Evolutionary conservation across 2,329 filamentous ascomycete species (phyloP).

Genomic region (Pseudogymnoascus verrucosus): DNA sequence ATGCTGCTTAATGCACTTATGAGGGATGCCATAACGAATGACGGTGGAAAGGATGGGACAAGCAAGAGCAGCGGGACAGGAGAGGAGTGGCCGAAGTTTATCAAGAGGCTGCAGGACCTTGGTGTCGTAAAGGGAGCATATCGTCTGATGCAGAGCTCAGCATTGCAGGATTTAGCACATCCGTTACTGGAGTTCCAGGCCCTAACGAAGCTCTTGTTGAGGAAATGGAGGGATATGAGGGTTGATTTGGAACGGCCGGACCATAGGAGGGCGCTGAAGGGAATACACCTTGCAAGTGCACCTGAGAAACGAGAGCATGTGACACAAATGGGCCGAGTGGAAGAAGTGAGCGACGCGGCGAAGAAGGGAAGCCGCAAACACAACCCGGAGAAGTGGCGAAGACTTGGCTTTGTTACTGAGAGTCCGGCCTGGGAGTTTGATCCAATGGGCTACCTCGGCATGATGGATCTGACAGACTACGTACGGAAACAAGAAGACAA

Average conservation of each 20-base stretch:
- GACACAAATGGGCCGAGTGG: constrained; percentile 23
- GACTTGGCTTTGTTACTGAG: constrained; percentile 86
- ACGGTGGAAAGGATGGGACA: constrained; percentile 30
- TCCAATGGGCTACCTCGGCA: constrained; percentile 76
- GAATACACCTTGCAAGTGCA: constrained; percentile 74
- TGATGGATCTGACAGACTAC: constrained; percentile 97
- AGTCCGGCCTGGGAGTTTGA: constrained; percentile 81
- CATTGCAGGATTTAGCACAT: constrained; percentile 81
- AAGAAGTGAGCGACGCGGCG: constrained; percentile 32
- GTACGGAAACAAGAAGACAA: constrained; percentile 85
- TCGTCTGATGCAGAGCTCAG: constrained; percentile 86
- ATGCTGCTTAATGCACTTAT: constrained; percentile 95
- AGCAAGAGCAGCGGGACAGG: constrained; percentile 31
- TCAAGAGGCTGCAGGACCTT: constrained; percentile 86
- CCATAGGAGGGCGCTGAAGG: constrained; percentile 69
- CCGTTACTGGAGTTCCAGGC: constrained; percentile 90
- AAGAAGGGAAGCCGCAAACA: constrained; percentile 62
- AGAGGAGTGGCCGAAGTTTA: constrained; percentile 90
- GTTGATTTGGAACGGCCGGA: constrained; percentile 83
- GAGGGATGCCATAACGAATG: constrained; percentile 75
- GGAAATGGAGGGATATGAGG: constrained; percentile 78
- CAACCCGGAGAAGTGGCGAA: constrained; percentile 85
- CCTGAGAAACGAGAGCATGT: constrained; percentile 44
- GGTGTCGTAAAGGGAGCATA: constrained; percentile 90
- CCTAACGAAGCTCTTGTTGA: constrained; percentile 76